These are phyloP conservation scores for Pneumocystis oryctolagi DNA, from an alignment of 1,139 yeast genomes.

Conservation along the genomic window DNA sequence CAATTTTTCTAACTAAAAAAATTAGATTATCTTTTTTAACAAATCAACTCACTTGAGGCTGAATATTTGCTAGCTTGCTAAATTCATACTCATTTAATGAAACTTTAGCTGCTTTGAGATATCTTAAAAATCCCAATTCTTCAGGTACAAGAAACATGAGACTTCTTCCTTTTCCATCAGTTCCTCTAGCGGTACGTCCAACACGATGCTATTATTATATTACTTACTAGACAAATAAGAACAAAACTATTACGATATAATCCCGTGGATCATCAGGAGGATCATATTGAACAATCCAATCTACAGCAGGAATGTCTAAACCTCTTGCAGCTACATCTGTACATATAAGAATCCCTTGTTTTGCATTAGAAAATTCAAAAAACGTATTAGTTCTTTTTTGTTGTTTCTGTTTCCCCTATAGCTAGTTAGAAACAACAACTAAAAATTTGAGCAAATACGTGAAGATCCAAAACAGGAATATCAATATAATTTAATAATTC, in stretches of 20 bases:
- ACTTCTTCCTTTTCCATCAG: constrained; percentile 66
- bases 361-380: constrained; percentile 94
- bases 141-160: constrained; percentile 88
- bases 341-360: constrained; percentile 79
- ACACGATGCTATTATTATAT: constrained; percentile 50
- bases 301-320: constrained; percentile 89
- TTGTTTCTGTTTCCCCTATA: constrained; percentile 72
- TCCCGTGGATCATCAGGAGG: constrained; percentile 99
- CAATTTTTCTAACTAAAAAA: constrained; percentile 48
- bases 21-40: background rate
- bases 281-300: constrained; percentile 94
- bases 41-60: constrained; percentile 38
- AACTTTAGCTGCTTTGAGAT: constrained; percentile 89
- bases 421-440: background rate
- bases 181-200: constrained; percentile 95
- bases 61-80: constrained; percentile 89
- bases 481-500: constrained; percentile 90
- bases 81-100: constrained; percentile 94
- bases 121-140: constrained; percentile 86
- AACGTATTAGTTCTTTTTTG: constrained; percentile 95
- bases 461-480: constrained; percentile 86
- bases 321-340: constrained; percentile 99
- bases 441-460: constrained; percentile 29
- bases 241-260: constrained; percentile 35
- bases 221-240: background rate